Evolutionary conservation across 2,329 filamentous ascomycete species (phyloP).

Genomic region (Aspergillus intermedius): DNA sequence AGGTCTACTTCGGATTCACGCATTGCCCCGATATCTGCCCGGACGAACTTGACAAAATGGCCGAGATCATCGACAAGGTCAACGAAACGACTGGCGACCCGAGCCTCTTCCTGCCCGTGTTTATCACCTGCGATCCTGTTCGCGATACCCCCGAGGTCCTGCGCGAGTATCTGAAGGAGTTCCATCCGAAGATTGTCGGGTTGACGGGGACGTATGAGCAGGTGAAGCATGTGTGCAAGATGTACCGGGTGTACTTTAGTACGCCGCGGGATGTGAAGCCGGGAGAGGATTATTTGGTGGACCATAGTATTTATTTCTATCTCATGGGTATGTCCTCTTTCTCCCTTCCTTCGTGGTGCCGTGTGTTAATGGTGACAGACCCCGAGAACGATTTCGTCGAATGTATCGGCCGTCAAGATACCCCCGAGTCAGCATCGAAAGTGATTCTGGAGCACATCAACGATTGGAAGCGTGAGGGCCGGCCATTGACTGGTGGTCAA

Average conservation of each 20-base stretch:
- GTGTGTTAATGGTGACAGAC: constrained; percentile 46
- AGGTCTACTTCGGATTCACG: constrained; percentile 98
- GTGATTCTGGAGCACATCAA: constrained; percentile 82
- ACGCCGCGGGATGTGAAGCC: constrained; percentile 83
- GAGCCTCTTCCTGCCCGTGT: constrained; percentile 63
- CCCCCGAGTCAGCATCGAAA: constrained; percentile 74
- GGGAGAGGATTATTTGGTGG: constrained; percentile 93
- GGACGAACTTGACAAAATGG: constrained; percentile 99
- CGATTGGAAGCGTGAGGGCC: constrained; percentile 57
- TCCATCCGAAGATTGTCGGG: constrained; percentile 78
- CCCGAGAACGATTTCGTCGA: constrained; percentile 98
- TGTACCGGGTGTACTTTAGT: constrained; percentile 94
- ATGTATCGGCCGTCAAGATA: constrained; percentile 90
- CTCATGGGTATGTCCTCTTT: constrained; percentile 63
- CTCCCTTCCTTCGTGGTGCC: background rate
- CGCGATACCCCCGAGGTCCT: constrained; percentile 81
- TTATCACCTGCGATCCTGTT: constrained; percentile 92
- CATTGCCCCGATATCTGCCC: constrained; percentile 98
- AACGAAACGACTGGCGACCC: constrained; percentile 32
- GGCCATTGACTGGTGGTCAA: constrained; percentile 41
- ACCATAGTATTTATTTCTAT: constrained; percentile 99
- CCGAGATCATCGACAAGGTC: constrained; percentile 76
- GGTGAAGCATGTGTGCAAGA: constrained; percentile 90
- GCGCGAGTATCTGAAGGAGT: constrained; percentile 80
- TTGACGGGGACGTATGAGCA: constrained; percentile 90